A percentile compares a stretch with the other conserved stretches of the same genome.
Conservation (phyloP, 2,329 filamentous ascomycete species). For the Epichloe gansuensis region DNA sequence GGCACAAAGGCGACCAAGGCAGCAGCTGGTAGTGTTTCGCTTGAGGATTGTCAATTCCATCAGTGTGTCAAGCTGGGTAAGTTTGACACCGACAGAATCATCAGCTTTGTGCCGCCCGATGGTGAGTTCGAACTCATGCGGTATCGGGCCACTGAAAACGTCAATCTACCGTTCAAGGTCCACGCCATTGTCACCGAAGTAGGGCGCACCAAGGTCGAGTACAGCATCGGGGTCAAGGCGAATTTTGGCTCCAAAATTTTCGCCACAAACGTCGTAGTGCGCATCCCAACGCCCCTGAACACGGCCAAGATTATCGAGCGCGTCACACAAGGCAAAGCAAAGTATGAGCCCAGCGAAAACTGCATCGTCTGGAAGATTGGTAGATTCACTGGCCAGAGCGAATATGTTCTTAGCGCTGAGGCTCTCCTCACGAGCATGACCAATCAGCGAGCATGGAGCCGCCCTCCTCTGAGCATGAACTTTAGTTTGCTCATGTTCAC, state of each 20-base stretch:
- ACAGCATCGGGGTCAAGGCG: slow-evolving; percentile 92
- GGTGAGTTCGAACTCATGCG: slow-evolving; percentile 98
- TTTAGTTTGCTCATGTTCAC: slow-evolving; percentile 98
- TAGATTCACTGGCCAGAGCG: slow-evolving; percentile 94
- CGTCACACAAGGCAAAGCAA: slow-evolving; percentile 90
- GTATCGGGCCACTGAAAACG: slow-evolving; percentile 95
- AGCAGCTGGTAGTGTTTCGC: slow-evolving; percentile 83
- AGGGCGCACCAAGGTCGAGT: slow-evolving; percentile 94
- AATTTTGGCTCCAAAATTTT: slow-evolving; percentile 96
- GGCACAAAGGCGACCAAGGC: slow-evolving; percentile 87
- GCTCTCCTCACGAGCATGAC: slow-evolving; percentile 93
- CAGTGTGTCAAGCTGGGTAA: slow-evolving; percentile 96
- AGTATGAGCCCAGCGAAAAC: slow-evolving; percentile 96
- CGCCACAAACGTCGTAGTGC: slow-evolving; percentile 88
- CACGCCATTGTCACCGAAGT: slow-evolving; percentile 98
- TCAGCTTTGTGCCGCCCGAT: slow-evolving; percentile 91
- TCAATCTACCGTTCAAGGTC: slow-evolving; percentile 96
- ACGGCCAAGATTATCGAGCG: slow-evolving; percentile 88
- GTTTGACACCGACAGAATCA: slow-evolving; percentile 92
- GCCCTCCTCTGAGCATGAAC: slow-evolving; percentile 80
- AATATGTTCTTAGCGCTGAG: slow-evolving; percentile 89
- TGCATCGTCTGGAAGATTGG: slow-evolving; percentile 99
- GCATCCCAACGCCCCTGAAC: slow-evolving; percentile 91
- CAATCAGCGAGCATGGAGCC: slow-evolving; percentile 92
- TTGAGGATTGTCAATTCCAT: slow-evolving; percentile 98